Evolutionary conservation across 2,329 filamentous ascomycete genomes (phyloP).

Genomic region (Claviceps lovelessii): DNA sequence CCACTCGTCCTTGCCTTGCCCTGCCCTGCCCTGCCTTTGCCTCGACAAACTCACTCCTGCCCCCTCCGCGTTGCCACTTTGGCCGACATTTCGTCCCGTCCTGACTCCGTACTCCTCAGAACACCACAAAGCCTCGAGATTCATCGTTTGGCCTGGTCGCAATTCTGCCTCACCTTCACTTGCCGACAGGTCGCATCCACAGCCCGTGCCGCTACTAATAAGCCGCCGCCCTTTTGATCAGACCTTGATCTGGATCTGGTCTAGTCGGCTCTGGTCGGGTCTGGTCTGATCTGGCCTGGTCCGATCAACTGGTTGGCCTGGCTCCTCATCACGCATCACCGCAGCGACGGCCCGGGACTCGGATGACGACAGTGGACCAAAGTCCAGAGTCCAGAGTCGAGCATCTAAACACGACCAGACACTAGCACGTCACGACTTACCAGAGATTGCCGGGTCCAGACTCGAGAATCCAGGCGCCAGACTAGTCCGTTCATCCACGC

Average conservation of each 20-base stretch:
- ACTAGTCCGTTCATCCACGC: neutral
- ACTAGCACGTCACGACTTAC: too few species aligned
- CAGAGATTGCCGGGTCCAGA: too few species aligned
- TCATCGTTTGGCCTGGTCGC: neutral
- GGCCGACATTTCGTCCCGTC: neutral
- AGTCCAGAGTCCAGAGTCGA: neutral
- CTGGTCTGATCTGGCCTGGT: neutral
- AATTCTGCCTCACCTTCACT: neutral
- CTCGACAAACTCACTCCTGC: neutral
- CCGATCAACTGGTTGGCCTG: neutral
- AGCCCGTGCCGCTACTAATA: too few species aligned
- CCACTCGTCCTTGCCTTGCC: neutral
- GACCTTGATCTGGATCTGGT: neutral
- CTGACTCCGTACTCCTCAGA: neutral
- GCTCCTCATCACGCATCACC: conserved; percentile 4
- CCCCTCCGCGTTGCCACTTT: neutral
- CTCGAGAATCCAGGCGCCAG: too few species aligned
- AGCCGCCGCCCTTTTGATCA: neutral
- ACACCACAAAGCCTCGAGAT: neutral
- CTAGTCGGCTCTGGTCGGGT: neutral
- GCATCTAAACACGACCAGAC: neutral
- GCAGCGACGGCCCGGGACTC: conserved; percentile 1
- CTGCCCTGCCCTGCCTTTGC: too few species aligned
- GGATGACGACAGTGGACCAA: neutral
- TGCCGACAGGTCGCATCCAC: neutral